A percentile compares a stretch with the other conserved stretches of the same genome.
These are phyloP conservation scores for Choiromyces venosus DNA, from an alignment of 495 filamentous ascomycete genomes.

Conservation along the genomic window DNA sequence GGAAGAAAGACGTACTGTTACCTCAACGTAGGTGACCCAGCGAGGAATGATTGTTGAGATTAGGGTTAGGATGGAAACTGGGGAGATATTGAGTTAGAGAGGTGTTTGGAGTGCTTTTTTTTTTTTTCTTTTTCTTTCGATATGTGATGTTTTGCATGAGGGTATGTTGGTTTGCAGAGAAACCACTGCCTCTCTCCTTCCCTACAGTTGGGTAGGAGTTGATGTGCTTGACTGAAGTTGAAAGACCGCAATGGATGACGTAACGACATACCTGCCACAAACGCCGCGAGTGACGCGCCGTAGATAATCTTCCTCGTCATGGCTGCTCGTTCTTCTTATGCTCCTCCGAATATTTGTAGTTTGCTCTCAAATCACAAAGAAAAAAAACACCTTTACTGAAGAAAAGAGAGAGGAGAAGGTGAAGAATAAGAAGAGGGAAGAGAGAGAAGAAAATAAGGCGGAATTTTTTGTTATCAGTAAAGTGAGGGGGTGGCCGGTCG, in stretches of 20 bases:
- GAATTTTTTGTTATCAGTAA: not conserved
- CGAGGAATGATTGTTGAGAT: constrained; percentile 65
- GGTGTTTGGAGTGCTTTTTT: not conserved
- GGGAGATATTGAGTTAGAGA: constrained; percentile 1
- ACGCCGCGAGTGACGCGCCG: constrained; percentile 52
- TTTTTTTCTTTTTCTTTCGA: constrained; percentile 3
- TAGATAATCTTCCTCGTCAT: constrained; percentile 47
- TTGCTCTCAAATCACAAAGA: not conserved
- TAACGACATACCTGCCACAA: constrained; percentile 55
- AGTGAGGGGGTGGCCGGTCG: not conserved
- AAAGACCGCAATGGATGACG: constrained; percentile 24
- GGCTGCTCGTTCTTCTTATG: not conserved
- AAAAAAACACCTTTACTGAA: not conserved
- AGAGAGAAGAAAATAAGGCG: constrained; percentile 7
- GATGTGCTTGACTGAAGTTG: constrained; percentile 20
- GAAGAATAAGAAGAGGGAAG: constrained; percentile 8
- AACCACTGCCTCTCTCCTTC: not conserved
- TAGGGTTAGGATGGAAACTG: constrained; percentile 74
- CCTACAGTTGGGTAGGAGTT: not conserved
- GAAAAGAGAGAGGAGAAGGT: constrained; percentile 4
- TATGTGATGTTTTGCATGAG: not conserved
- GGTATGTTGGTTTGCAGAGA: constrained; percentile 1
- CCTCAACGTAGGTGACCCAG: constrained; percentile 72
- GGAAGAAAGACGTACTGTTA: constrained; percentile 47
- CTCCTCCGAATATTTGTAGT: not conserved